A percentile compares a stretch with the other conserved stretches of the same genome.
Conservation (phyloP, 192 early-diverging fungal species). For the Haplosporangium gracile region DNA sequence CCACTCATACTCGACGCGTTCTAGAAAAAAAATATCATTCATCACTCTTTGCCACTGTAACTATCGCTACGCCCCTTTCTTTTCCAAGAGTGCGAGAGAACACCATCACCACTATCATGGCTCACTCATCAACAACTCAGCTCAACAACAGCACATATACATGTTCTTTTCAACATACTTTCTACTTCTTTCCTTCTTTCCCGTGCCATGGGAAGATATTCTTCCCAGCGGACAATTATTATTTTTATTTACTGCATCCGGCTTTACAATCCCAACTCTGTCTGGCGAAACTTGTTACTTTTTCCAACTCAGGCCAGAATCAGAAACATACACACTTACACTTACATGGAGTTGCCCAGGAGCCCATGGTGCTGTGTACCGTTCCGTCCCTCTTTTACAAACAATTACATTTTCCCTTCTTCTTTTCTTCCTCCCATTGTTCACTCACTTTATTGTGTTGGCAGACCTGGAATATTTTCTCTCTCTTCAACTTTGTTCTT, state of each 20-base stretch:
- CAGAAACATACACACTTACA: background rate
- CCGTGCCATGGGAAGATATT: conserved; percentile 5
- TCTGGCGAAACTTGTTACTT: background rate
- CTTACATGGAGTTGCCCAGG: background rate
- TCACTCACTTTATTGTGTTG: too few relatives aligned
- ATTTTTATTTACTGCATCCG: background rate
- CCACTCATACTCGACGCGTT: conserved; percentile 8
- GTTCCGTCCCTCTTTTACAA: background rate
- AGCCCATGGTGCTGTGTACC: background rate
- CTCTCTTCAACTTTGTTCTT: background rate
- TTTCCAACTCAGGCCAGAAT: background rate
- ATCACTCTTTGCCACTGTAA: too few relatives aligned
- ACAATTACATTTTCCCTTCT: background rate
- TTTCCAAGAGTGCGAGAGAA: background rate
- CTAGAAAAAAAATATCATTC: background rate
- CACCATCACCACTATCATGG: background rate
- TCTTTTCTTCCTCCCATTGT: too few relatives aligned
- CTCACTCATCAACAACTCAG: background rate
- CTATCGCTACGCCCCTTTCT: background rate
- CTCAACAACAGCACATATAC: background rate
- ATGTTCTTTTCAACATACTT: too few relatives aligned
- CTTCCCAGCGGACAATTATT: conserved; percentile 6
- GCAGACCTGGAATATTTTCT: background rate
- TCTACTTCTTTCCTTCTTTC: background rate
- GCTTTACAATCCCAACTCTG: background rate